Percentiles rank a stretch among this genome's conserved stretches.
These are phyloP conservation scores for Immersiporthe knoxdaviesiana DNA, from an alignment of 2,329 filamentous ascomycete species.

Conservation along the genomic window DNA sequence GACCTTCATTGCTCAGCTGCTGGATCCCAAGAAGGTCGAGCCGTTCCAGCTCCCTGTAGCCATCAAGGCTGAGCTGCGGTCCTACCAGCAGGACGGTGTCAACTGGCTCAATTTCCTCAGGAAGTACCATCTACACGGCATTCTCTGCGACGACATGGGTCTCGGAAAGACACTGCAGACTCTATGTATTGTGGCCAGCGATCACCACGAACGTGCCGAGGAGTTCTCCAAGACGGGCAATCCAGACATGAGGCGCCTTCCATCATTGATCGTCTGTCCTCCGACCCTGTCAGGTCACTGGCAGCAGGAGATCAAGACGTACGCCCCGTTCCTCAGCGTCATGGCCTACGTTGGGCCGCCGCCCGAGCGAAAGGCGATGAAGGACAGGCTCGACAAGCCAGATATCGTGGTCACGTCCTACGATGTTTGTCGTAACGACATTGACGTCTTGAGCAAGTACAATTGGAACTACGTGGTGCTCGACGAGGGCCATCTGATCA, in stretches of 20 bases:
- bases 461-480: constrained; percentile 98
- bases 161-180: constrained; percentile 97
- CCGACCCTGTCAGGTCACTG: constrained; percentile 96
- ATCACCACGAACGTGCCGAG: constrained; percentile 90
- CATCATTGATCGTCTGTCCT: constrained; percentile 93
- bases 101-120: constrained; percentile 99
- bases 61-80: constrained; percentile 94
- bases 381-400: constrained; percentile 70
- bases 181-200: constrained; percentile 95
- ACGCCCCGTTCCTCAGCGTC: constrained; percentile 89
- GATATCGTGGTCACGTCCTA: constrained; percentile 98
- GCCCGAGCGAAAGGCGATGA: constrained; percentile 73
- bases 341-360: constrained; percentile 92
- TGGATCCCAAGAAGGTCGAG: constrained; percentile 97
- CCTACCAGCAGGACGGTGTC: constrained; percentile 97
- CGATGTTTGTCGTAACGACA: constrained; percentile 95
- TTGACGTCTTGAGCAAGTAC: constrained; percentile 78
- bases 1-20: constrained; percentile 94
- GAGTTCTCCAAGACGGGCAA: constrained; percentile 84
- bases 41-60: constrained; percentile 90
- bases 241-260: constrained; percentile 76
- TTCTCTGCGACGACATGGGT: constrained; percentile 99
- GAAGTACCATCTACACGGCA: constrained; percentile 95
- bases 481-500: constrained; percentile 97
- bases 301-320: constrained; percentile 96